Conservation (phyloP, 225 moss, liverwort and hornwort species). For the Sphagnum tenellum region DNA sequence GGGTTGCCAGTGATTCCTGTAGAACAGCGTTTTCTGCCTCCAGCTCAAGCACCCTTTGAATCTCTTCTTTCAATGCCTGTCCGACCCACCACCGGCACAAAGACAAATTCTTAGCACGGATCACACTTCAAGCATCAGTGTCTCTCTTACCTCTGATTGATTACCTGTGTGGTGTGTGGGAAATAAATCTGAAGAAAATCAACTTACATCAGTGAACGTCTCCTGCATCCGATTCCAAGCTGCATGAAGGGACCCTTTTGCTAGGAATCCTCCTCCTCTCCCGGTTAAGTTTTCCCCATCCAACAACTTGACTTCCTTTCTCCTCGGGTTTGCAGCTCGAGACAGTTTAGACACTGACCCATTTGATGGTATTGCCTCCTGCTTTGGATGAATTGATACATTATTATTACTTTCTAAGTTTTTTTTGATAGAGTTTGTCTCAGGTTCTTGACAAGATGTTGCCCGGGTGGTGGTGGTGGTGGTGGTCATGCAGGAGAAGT, state of each 20-base stretch:
- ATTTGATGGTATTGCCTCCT: constrained; percentile 21
- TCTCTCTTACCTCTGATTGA: too few relatives aligned
- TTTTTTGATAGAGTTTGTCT: constrained; percentile 24
- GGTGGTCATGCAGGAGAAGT: constrained; percentile 29
- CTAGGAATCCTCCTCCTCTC: constrained; percentile 31
- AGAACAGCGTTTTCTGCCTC: constrained; percentile 94
- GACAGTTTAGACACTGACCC: constrained; percentile 36
- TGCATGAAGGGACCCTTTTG: constrained; percentile 82
- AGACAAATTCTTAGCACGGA: not conserved
- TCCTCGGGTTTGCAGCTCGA: constrained; percentile 28
- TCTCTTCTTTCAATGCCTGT: constrained; percentile 89
- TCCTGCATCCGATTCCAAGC: constrained; percentile 93
- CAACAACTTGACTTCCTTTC: constrained; percentile 26
- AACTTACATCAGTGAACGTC: constrained; percentile 67
- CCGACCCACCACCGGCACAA: not conserved
- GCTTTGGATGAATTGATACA: too few relatives aligned
- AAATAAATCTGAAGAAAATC: too few relatives aligned
- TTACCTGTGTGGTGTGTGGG: too few relatives aligned
- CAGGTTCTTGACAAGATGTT: constrained; percentile 51
- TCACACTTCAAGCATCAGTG: not conserved
- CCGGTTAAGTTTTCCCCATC: constrained; percentile 28
- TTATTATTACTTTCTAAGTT: constrained; percentile 17
- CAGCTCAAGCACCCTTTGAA: constrained; percentile 80
- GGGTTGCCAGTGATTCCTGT: constrained; percentile 74
- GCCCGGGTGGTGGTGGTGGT: not conserved